A percentile compares a stretch with the other conserved stretches of the same genome.
Evolutionary conservation across 495 filamentous ascomycete species (phyloP).

Genomic region (Podospora fimiseda): DNA sequence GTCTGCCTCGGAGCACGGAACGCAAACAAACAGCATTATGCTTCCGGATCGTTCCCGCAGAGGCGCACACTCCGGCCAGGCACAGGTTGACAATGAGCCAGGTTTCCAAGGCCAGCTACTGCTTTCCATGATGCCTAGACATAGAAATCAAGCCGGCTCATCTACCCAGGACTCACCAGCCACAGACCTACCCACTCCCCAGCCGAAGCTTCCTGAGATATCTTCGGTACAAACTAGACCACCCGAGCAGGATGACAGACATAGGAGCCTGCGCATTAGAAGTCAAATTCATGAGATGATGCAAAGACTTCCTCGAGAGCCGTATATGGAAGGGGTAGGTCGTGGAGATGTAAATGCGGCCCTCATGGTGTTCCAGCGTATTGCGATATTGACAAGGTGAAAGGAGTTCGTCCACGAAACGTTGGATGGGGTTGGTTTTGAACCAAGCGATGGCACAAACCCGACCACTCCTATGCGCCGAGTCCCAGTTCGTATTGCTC

Average conservation of each 20-base stretch:
- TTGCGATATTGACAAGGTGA: no score
- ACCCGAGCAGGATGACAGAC: not conserved
- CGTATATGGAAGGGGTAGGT: not conserved
- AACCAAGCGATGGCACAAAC: not conserved
- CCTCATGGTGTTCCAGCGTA: not conserved
- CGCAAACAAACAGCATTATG: not conserved
- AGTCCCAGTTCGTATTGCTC: not conserved
- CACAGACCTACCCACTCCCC: not conserved
- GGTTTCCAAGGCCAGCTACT: not conserved
- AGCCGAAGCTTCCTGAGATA: not conserved
- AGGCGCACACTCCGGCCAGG: not conserved
- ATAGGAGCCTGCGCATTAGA: not conserved
- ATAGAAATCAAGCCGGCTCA: not conserved
- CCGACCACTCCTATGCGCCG: not conserved
- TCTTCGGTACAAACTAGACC: not conserved
- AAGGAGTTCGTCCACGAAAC: no score
- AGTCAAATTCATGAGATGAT: not conserved
- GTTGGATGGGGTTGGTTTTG: not conserved
- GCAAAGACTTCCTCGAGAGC: not conserved
- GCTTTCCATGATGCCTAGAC: slow-evolving; percentile 5
- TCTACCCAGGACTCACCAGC: not conserved
- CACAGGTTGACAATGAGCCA: not conserved
- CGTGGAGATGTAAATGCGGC: not conserved
- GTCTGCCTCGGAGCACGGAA: no score
- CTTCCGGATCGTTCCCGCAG: not conserved